Evolutionary conservation across 495 filamentous ascomycete species (phyloP).

Genomic region (Aspergillus incahuasiensis): DNA sequence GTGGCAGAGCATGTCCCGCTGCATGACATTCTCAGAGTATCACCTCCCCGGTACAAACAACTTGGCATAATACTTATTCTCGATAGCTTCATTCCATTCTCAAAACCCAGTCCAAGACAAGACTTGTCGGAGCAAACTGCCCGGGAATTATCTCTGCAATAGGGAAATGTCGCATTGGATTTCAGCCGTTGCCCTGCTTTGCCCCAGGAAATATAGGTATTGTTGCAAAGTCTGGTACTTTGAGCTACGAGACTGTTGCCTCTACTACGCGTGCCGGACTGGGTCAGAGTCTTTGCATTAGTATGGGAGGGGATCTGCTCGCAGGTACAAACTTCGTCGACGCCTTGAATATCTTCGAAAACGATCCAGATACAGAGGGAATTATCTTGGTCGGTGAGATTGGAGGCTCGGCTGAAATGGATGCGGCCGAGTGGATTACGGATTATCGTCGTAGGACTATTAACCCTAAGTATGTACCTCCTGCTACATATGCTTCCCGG

Average conservation of each 20-base stretch:
- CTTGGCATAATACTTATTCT: neutral
- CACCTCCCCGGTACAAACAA: neutral
- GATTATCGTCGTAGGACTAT: conserved; percentile 55
- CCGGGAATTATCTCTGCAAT: conserved; percentile 84
- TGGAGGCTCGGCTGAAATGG: conserved; percentile 75
- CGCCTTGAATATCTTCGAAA: conserved; percentile 65
- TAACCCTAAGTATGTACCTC: conserved; percentile 62
- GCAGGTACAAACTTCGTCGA: conserved; percentile 81
- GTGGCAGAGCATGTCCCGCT: conserved; percentile 90
- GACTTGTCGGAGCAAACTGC: conserved; percentile 80
- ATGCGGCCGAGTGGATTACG: conserved; percentile 75
- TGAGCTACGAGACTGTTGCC: conserved; percentile 85
- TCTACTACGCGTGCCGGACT: conserved; percentile 76
- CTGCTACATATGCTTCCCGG: neutral
- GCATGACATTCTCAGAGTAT: conserved; percentile 76
- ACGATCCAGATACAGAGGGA: conserved; percentile 72
- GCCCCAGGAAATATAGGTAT: conserved; percentile 72
- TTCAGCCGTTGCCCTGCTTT: conserved; percentile 78
- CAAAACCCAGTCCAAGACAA: conserved; percentile 71
- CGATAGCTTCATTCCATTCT: conserved; percentile 71
- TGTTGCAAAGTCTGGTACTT: conserved; percentile 80
- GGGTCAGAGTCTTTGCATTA: conserved; percentile 81
- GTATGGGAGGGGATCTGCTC: conserved; percentile 81
- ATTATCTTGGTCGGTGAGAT: conserved; percentile 85
- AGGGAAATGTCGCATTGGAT: conserved; percentile 78